Evolutionary conservation across 2,329 filamentous ascomycete genomes (phyloP), one percentile per base, ranked within the genome.

Genomic region (Penicillium sp.): DNA sequence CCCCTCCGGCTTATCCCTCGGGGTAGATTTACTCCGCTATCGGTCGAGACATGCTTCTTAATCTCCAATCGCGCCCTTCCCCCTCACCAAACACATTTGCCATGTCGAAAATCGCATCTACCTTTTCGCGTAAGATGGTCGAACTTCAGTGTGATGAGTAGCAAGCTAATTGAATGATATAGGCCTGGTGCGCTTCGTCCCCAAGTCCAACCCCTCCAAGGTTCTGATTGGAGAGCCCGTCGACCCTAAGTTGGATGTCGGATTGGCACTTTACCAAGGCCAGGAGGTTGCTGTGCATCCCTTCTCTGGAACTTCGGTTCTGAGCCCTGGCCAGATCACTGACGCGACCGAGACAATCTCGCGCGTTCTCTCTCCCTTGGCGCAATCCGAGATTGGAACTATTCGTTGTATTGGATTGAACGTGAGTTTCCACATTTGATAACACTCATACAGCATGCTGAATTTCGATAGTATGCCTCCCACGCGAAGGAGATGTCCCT

Each of bases 351-450:
- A 72, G 55, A 71, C 48, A 27, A 69, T 74, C 52, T 62, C 61
- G 34, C 66, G 75, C 4, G 65, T 86, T 13, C 72, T 86, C 39
- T 83, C 82, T 2, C 81, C 81, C 7, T 59, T 83, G 21, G 65
- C 77, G 1, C 68, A 72, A 50, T 63, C 64, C 18, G 81, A 84
- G 59, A 78, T 82, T 46, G 82, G 82, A 22, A 80, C 81, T 0
- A 83, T 86, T 48, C 76, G 82, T 43, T 84, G 83, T 61, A 81
- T 86, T 56, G 83, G 83, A 0, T 61, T 86, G 56, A 85, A 86
- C 56, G 78, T 78, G 63, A 57, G 71, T 63, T 16, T 31, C 13
- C 1, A 3, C 31, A 5, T 8, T 11, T 3, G 9, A 27, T 10
- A 43, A 22, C 5, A 14, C 46, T 6, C 5, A 18, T 6, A 7